A percentile compares a stretch with the other conserved stretches of the same genome.
Evolutionary conservation across 306 rosid species (phyloP).

Genomic region (Mimosa bimucronata): DNA sequence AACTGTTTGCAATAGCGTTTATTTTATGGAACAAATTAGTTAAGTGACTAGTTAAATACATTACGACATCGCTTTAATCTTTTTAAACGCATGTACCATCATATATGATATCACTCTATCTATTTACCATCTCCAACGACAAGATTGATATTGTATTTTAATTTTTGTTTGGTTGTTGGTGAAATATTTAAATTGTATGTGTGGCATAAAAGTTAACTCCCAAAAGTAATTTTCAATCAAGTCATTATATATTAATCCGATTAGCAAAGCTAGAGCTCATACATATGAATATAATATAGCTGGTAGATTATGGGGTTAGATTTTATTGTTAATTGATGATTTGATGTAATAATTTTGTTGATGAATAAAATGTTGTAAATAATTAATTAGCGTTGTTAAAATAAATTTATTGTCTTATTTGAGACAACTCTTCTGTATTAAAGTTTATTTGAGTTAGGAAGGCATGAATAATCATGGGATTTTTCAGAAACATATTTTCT

Average conservation of each 20-base stretch:
- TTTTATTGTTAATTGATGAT: no score
- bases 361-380: no score
- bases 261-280: not conserved
- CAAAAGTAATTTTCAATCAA: not conserved
- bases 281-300: not conserved
- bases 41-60: not conserved
- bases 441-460: no score
- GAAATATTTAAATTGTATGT: not conserved
- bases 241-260: not conserved
- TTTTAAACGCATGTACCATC: not conserved
- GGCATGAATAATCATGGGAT: no score
- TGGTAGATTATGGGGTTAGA: not conserved
- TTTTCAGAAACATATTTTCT: no score
- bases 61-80: not conserved
- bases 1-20: not conserved
- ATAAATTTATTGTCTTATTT: no score
- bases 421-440: no score
- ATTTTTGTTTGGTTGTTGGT: not conserved
- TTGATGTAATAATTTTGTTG: not conserved
- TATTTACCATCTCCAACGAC: not conserved
- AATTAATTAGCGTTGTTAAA: no score
- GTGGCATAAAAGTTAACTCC: not conserved
- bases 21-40: not conserved
- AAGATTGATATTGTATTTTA: constrained; percentile 3
- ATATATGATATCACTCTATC: not conserved